Evolutionary conservation across 2,329 filamentous ascomycete species (phyloP), one percentile per base, ranked within the genome.

Genomic region (Grosmannia penicillata): DNA sequence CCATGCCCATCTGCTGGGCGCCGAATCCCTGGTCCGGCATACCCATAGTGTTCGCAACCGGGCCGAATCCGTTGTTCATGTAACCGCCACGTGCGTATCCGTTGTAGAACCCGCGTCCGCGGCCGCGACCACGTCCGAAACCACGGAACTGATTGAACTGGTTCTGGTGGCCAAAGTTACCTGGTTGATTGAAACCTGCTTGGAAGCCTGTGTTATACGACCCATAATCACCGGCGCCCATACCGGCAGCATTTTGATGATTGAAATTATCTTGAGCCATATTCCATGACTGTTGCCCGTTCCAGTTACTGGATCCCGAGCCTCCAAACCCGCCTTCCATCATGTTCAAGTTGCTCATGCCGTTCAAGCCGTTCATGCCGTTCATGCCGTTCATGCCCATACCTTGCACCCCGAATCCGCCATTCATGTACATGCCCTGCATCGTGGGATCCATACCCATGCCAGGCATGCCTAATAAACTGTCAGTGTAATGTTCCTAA

Each of bases 201-300:
- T 72, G 71, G 68, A 72, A 83, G 65, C 77, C 78, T 69, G 75
- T 69, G 69, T 81, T 80, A 74, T 78, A 77, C 65, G 72, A 71
- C 65, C 78, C 79, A 75, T 73, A 84, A 65, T 83, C 79, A 82
- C 78, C 76, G 69, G 70, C 70, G 63, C 75, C 77, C 73, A 82
- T 82, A 70, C 76, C 75, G 71, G 74, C 72, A 73, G 75, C 76
- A 82, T 75, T 84, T 81, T 75, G 72, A 72, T 79, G 66, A 77
- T 76, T 86, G 78, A 75, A 84, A 80, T 83, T 85, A 83, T 83
- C 79, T 79, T 81, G 78, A 70, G 75, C 74, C 70, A 75, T 74
- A 78, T 78, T 82, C 80, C 79, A 85, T 70, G 78, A 75, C 66
- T 82, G 78, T 65, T 80, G 78, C 68, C 71, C 71, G 69, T 79